A percentile compares a stretch with the other conserved stretches of the same genome.
Conservation (phyloP, 176 grass and related monocot species). For the Tuctoria greenei region DNA sequence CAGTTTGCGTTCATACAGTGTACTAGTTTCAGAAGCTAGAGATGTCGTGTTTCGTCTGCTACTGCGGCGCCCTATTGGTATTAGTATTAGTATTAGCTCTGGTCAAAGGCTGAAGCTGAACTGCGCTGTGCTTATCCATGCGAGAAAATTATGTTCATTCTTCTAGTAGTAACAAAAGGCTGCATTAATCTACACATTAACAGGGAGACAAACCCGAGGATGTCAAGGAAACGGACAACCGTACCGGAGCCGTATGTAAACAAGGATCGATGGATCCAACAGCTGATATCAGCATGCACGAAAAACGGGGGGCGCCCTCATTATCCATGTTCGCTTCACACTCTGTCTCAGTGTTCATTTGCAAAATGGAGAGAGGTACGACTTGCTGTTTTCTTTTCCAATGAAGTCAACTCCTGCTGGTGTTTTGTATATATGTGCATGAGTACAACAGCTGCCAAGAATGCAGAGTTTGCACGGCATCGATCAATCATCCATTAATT, state of each 20-base stretch:
- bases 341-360: background rate
- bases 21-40: background rate
- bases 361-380: background rate
- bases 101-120: background rate
- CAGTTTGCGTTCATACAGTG: background rate
- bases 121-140: background rate
- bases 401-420: slow-evolving; percentile 18
- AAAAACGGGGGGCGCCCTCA: background rate
- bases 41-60: background rate
- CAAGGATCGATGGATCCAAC: background rate
- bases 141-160: background rate
- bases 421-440: too few species aligned
- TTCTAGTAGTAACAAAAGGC: background rate
- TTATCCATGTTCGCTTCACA: slow-evolving; percentile 16
- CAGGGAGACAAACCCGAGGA: background rate
- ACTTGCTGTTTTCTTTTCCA: too few species aligned
- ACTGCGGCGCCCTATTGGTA: background rate
- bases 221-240: background rate
- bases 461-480: slow-evolving; percentile 29
- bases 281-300: too few species aligned
- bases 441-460: too few species aligned
- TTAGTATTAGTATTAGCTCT: too few species aligned
- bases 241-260: background rate
- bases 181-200: background rate
- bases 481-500: background rate